Base-by-base conservation (phyloP, 495 filamentous ascomycete genomes). In the Paragyromitra xinjiangensis region DNA sequence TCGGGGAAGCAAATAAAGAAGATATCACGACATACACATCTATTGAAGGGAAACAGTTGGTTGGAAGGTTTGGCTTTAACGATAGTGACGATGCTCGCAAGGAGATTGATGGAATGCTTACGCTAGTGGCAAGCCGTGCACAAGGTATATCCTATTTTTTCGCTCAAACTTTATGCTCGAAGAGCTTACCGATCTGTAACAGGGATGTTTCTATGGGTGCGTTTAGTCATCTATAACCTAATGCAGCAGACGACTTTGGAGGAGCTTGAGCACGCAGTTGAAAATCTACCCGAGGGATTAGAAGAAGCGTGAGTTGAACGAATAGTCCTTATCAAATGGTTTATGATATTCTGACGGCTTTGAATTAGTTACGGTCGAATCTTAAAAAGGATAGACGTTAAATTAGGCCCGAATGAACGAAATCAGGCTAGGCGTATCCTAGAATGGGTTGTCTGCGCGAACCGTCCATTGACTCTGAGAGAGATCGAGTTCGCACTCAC, bases 171-270 rank as follows among this genome's bases (percentile, higher is more conserved):
- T 5, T 34, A 39, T 58, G 12, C 40, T 40, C 24, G 48, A 12
- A 24, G 24, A 6, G 56, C 55, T 12, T n/a, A 61, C 19, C 67
- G 48, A 71, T 69, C 72, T 63, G 8, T 61, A 77, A 6, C 40
- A 87, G 86, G 85, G 14, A 87, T 87, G 85, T 88, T 87, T 78
- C 78, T 88, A 5, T 88, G 83, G 73, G 85, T 85, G 16, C 81
- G 82, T n/a, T 79, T 88, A 37, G 85, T 86, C 9, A 82, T 87
- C 58, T 69, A 82, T 12, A 84, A 87, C 63, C 71, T 88, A 16
- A 53, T 79, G 2, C 59, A 75, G 7, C 85, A 87, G 66, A 67
- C 66, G 16, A 40, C 80, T 34, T 40, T 88, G 2, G 72, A 81
- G 26, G 71, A 64, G 34, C 48, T 78, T 12, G 84, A 86, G 65